Evolutionary conservation across 106 monocot genomes (phyloP), one percentile per base, ranked within the genome.

Genomic region (Platanthera zijinensis): DNA sequence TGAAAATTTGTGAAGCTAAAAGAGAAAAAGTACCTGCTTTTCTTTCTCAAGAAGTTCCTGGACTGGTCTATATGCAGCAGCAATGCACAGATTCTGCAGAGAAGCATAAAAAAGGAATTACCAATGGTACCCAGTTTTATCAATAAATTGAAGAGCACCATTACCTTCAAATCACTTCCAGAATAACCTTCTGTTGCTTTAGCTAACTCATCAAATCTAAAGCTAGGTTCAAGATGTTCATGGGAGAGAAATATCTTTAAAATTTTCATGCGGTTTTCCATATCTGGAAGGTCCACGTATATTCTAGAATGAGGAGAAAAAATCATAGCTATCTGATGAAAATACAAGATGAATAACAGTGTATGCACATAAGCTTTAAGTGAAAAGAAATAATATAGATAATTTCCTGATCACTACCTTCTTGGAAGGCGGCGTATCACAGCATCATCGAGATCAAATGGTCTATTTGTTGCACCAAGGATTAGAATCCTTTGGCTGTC

Each of bases 381-480:
- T 10, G 48, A 70, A 70, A 70, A 45, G 2, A n/a, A 48, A 70
- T 5, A 48, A 70, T 18, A 70, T 1, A 22, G 32, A 13, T 25
- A 74, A 67, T 48, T 17, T 52, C n/a, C 62, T 25, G 50, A 54
- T 74, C 39, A 3, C 48, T 79, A 99, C 97, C 99, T 89, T 92
- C 99, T 92, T 79, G 99, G 99, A 78, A 99, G 78, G 1, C 99
- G 88, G 17, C 99, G 94, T 74, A 99, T 92, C 57, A 99, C 99
- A 81, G 99, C 99, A 88, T 99, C 99, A 85, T 99, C 99, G 28
- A 99, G 84, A 74, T 99, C 99, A 91, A 94, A 99, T 30, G 99
- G 99, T 46, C 99, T 89, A 83, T 99, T 99, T 48, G 99, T 99
- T n/a, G 99, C 99, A 67, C 86, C 99, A 66, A 99, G 82, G 64